Conservation (phyloP, 106 monocot species). For the Apostasia shenzhenica region DNA sequence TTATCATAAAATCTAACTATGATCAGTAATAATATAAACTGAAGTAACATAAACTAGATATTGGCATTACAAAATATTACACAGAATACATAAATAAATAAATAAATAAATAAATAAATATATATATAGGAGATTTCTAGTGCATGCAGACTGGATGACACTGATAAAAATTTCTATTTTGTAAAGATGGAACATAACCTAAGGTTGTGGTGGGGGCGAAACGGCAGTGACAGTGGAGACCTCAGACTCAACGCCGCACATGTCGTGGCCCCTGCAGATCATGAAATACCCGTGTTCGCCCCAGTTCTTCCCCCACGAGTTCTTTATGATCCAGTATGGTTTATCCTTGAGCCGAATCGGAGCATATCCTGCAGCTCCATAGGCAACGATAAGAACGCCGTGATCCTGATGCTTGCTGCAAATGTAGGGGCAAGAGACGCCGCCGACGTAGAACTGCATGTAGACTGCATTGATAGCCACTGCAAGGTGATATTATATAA, state of each 20-base stretch:
- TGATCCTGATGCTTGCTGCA: conserved; percentile 69
- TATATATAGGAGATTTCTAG: too few species aligned
- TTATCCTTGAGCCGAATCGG: conserved; percentile 82
- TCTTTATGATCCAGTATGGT: conserved; percentile 96
- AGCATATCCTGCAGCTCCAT: conserved; percentile 66
- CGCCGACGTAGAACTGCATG: conserved; percentile 89
- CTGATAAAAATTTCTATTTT: too few species aligned
- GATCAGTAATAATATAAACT: too few species aligned
- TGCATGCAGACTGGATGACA: too few species aligned
- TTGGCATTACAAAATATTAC: too few species aligned
- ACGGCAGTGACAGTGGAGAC: conserved; percentile 75
- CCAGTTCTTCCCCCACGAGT: conserved; percentile 95
- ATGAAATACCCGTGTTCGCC: conserved; percentile 85
- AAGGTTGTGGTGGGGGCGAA: not conserved
- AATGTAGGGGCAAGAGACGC: conserved; percentile 88
- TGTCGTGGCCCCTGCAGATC: conserved; percentile 81
- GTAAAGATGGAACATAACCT: too few species aligned
- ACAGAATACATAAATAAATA: too few species aligned
- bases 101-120: too few species aligned
- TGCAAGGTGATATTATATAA: conserved; percentile 22
- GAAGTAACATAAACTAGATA: too few species aligned
- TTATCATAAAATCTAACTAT: too few species aligned
- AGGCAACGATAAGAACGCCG: conserved; percentile 82
- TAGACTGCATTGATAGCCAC: conserved; percentile 83
- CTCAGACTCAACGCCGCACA: conserved; percentile 89